phyloP scores from a whole-genome alignment of 78 protist species.

The Dictyostelium capitatum region DNA sequence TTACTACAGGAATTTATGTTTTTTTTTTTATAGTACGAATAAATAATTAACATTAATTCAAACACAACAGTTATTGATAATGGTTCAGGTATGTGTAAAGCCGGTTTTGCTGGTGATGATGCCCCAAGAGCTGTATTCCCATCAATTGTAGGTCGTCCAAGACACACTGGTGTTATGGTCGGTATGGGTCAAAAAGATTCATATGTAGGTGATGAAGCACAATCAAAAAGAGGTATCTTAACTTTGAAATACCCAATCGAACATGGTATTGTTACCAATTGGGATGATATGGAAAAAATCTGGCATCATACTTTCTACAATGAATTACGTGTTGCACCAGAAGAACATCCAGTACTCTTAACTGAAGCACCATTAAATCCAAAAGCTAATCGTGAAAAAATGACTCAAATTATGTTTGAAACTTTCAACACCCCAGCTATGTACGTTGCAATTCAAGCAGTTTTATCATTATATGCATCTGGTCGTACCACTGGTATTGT shows the following conservation, averaged over 20 bases:
- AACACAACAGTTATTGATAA: no score
- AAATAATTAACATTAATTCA: no score
- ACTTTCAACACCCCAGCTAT: constrained; percentile 82
- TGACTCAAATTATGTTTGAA: constrained; percentile 94
- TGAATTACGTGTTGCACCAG: constrained; percentile 72
- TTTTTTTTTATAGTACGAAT: no score
- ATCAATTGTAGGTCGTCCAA: constrained; percentile 91
- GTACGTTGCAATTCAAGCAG: constrained; percentile 82
- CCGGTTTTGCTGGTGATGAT: constrained; percentile 96
- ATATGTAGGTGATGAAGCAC: constrained; percentile 88
- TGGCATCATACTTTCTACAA: constrained; percentile 58
- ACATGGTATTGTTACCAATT: constrained; percentile 40
- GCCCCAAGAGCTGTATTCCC: constrained; percentile 94
- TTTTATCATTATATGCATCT: constrained; percentile 89
- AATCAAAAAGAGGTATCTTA: constrained; percentile 85
- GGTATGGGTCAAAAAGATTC: constrained; percentile 88
- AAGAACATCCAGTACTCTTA: constrained; percentile 90
- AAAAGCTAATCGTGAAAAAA: constrained; percentile 90
- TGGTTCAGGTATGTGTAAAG: constrained; percentile 97
- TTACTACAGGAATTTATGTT: no score
- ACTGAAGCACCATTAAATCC: constrained; percentile 94
- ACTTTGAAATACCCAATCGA: constrained; percentile 84
- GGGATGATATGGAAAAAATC: constrained; percentile 56
- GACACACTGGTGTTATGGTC: constrained; percentile 90
- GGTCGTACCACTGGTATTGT: constrained; percentile 95